Percentiles rank a stretch among this genome's conserved stretches.
Evolutionary conservation across 2,329 filamentous ascomycete genomes (phyloP).

Genomic region (Trichocomaceae sp.): DNA sequence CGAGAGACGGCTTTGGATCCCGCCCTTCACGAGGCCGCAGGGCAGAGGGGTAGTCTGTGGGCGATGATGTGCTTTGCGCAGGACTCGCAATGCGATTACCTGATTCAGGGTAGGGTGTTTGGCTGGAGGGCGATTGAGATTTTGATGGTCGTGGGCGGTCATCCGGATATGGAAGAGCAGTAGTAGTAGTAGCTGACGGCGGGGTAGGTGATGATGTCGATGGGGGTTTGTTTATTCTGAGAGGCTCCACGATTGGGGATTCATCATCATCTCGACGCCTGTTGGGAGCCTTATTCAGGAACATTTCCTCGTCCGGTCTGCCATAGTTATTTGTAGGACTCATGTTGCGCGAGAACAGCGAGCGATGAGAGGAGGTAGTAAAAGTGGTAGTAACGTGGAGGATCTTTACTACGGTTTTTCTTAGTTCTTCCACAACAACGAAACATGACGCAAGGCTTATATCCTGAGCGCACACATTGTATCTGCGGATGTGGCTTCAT

Average conservation of each 20-base stretch:
- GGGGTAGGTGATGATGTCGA: conserved; percentile 37
- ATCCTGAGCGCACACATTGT: background rate
- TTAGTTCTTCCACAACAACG: background rate
- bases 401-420: background rate
- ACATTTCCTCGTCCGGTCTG: conserved; percentile 74
- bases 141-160: conserved; percentile 45
- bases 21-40: conserved; percentile 42
- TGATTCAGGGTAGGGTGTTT: conserved; percentile 17
- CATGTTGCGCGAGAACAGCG: conserved; percentile 26
- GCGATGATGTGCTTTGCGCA: conserved; percentile 17
- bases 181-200: conserved; percentile 55
- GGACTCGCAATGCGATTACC: conserved; percentile 16
- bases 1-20: conserved; percentile 55
- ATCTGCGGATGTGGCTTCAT: background rate
- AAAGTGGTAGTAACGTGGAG: background rate
- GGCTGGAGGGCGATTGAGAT: conserved; percentile 25
- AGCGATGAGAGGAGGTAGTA: background rate
- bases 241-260: conserved; percentile 72
- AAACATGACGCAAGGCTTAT: background rate
- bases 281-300: conserved; percentile 50
- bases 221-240: conserved; percentile 74
- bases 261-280: conserved; percentile 39
- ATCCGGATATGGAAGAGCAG: conserved; percentile 65
- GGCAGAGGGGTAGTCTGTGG: conserved; percentile 33
- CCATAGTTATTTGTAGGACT: conserved; percentile 48